Evolutionary conservation across 1,139 yeast species (phyloP).

Genomic region (Saccharomyces uvarum): DNA sequence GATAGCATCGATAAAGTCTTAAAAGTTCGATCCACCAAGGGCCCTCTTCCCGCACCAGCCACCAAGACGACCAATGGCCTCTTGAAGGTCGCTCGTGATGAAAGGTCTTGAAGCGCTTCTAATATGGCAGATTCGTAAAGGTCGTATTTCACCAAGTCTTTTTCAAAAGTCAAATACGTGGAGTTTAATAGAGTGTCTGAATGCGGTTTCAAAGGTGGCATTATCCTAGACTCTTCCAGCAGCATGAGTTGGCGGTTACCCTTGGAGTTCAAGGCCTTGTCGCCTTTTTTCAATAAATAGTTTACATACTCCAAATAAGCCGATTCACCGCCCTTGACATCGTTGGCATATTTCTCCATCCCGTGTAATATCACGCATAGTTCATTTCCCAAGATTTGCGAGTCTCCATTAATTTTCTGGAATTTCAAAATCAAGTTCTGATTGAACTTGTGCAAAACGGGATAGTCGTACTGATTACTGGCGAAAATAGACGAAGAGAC

Average conservation of each 20-base stretch:
- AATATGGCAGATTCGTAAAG: conserved; percentile 60
- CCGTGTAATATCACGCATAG: conserved; percentile 38
- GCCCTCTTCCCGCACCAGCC: conserved; percentile 87
- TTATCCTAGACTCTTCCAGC: conserved; percentile 16
- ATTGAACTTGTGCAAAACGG: conserved; percentile 51
- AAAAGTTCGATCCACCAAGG: conserved; percentile 51
- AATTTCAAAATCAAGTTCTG: conserved; percentile 35
- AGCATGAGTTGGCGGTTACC: conserved; percentile 1
- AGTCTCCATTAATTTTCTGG: conserved; percentile 28
- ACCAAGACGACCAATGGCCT: conserved; percentile 40
- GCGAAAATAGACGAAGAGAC: conserved; percentile 48
- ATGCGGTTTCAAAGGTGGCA: conserved; percentile 67
- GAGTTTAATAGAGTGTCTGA: conserved; percentile 46
- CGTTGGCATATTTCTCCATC: conserved; percentile 35
- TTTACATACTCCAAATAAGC: conserved; percentile 48
- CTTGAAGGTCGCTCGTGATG: conserved; percentile 11
- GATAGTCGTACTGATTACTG: conserved; percentile 50
- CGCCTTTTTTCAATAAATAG: conserved; percentile 39
- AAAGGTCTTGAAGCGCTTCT: conserved; percentile 44
- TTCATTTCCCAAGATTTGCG: conserved; percentile 21
- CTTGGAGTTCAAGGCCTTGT: conserved; percentile 13
- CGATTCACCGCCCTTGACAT: conserved; percentile 37
- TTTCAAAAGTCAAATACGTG: conserved; percentile 63
- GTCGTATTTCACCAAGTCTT: conserved; percentile 58
- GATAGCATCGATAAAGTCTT: conserved; percentile 36